Conservation (phyloP, 2,329 filamentous ascomycete genomes). For the Paraconiothyrium sp. region DNA sequence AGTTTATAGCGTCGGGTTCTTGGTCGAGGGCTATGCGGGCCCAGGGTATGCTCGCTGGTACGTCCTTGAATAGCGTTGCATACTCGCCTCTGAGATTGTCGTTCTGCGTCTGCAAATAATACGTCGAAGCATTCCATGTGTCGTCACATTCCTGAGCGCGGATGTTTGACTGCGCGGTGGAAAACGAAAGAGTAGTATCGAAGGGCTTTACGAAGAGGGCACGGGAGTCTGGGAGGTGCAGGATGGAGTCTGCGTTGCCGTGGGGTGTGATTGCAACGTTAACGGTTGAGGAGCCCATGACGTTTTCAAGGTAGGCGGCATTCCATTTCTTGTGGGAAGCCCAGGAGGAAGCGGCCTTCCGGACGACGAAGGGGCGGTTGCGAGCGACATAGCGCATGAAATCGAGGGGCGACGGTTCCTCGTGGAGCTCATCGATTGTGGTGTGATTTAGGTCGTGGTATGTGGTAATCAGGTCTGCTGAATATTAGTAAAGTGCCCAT, state of each 20-base stretch:
- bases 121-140: slow-evolving; percentile 23
- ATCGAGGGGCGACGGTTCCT: slow-evolving; percentile 77
- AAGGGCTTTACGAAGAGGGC: slow-evolving; percentile 73
- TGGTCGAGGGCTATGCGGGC: slow-evolving; percentile 75
- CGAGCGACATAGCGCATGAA: slow-evolving; percentile 80
- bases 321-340: slow-evolving; percentile 71
- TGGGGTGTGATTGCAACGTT: slow-evolving; percentile 81
- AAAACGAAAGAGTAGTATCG: slow-evolving; percentile 72
- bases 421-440: slow-evolving; percentile 67
- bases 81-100: slow-evolving; percentile 84
- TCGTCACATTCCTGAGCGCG: slow-evolving; percentile 61
- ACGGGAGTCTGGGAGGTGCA: slow-evolving; percentile 62
- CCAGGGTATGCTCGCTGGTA: slow-evolving; percentile 73
- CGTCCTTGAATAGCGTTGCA: slow-evolving; percentile 66
- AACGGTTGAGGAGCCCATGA: slow-evolving; percentile 66
- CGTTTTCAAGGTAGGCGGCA: slow-evolving; percentile 64
- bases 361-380: slow-evolving; percentile 79
- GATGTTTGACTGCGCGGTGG: slow-evolving; percentile 69
- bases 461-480: slow-evolving; percentile 65
- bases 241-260: slow-evolving; percentile 69
- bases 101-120: slow-evolving; percentile 83
- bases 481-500: slow-evolving; percentile 5
- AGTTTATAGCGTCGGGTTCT: slow-evolving; percentile 77
- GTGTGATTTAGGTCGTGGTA: slow-evolving; percentile 77
- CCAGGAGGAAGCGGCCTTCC: slow-evolving; percentile 71